Percentiles rank a stretch among this genome's conserved stretches.
These are phyloP conservation scores for Didymosphaeria variabile DNA, from an alignment of 2,329 filamentous ascomycete genomes.

Conservation along the genomic window DNA sequence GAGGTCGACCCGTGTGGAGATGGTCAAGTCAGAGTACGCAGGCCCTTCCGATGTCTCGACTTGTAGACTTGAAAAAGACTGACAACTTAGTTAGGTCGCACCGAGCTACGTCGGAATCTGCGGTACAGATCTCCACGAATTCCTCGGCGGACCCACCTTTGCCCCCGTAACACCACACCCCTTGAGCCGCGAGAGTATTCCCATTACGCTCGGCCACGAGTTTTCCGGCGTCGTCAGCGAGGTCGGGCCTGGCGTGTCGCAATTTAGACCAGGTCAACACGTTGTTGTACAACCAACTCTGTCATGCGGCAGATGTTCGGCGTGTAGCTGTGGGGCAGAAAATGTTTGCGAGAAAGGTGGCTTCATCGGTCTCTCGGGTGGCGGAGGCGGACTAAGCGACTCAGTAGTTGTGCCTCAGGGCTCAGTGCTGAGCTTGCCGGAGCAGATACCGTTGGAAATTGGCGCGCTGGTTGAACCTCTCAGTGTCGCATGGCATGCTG, in stretches of 20 bases:
- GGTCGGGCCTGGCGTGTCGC: slow-evolving; percentile 61
- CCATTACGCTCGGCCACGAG: slow-evolving; percentile 71
- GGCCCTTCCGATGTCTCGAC: background rate
- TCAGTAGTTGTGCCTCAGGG: slow-evolving; percentile 61
- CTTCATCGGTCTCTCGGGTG: slow-evolving; percentile 61
- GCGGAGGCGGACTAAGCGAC: slow-evolving; percentile 66
- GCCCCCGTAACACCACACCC: slow-evolving; percentile 64
- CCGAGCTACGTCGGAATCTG: slow-evolving; percentile 64
- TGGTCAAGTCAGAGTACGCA: slow-evolving; percentile 58
- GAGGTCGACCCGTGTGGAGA: slow-evolving; percentile 57
- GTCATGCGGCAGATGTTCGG: slow-evolving; percentile 64
- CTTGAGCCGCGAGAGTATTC: slow-evolving; percentile 65
- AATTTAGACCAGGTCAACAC: slow-evolving; percentile 62
- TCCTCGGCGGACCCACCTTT: slow-evolving; percentile 59
- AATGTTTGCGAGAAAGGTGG: slow-evolving; percentile 68
- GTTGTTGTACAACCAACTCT: slow-evolving; percentile 70
- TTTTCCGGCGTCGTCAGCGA: slow-evolving; percentile 69
- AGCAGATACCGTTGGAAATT: slow-evolving; percentile 61
- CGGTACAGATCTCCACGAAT: slow-evolving; percentile 63
- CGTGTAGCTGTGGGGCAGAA: slow-evolving; percentile 62
- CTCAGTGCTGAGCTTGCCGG: slow-evolving; percentile 61
- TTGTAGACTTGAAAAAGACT: background rate
- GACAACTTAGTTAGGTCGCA: slow-evolving; percentile 45
- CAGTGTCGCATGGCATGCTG: slow-evolving; percentile 71
- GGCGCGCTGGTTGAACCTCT: slow-evolving; percentile 70